Evolutionary conservation across 352 stramenopile genomes (phyloP).

Genomic region (Blastocystis sp.): DNA sequence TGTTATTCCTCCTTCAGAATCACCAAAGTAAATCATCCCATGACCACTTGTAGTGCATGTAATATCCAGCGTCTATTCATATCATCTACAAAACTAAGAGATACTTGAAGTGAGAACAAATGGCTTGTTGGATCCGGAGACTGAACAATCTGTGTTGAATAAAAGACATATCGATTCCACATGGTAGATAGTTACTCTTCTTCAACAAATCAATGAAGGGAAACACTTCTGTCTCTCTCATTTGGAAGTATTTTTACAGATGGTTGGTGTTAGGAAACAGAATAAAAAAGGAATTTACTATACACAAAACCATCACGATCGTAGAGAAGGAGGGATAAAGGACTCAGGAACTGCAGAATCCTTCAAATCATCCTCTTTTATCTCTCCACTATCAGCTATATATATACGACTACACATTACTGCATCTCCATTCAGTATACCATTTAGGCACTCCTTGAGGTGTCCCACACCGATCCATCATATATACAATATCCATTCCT

Average conservation of each 20-base stretch:
- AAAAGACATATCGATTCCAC: slow-evolving; percentile 60
- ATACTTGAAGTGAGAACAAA: slow-evolving; percentile 51
- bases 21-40: slow-evolving; percentile 11
- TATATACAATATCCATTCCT: slow-evolving; percentile 63
- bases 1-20: slow-evolving; percentile 61
- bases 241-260: neutral
- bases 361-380: neutral
- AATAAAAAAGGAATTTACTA: neutral
- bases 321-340: neutral
- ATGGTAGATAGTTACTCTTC: neutral
- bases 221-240: neutral
- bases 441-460: slow-evolving; percentile 14
- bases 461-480: slow-evolving; percentile 31
- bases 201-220: neutral
- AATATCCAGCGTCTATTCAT: slow-evolving; percentile 26
- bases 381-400: slow-evolving; percentile 31
- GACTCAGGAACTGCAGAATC: neutral
- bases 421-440: neutral
- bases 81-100: neutral
- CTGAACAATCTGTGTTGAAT: slow-evolving; percentile 56
- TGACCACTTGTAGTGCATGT: slow-evolving; percentile 21
- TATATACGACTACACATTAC: slow-evolving; percentile 21
- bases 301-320: neutral
- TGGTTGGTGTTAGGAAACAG: neutral
- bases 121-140: slow-evolving; percentile 44